Percentiles rank a stretch among this genome's conserved stretches.
Conservation (phyloP, 306 rosid genomes). For the Canavalia gladiata region DNA sequence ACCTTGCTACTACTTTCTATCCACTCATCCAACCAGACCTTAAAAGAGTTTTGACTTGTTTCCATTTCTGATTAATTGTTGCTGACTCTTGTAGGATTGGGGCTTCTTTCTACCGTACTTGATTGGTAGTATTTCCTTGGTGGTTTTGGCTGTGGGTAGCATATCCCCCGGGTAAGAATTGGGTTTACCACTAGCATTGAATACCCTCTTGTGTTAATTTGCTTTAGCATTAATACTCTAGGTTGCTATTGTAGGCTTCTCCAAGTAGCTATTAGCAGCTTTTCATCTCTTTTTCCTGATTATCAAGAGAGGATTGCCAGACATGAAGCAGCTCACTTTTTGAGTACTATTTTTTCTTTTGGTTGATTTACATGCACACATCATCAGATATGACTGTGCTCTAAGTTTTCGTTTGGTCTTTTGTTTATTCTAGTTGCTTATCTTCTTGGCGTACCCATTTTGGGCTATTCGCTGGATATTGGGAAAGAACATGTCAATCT, state of each 20-base stretch:
- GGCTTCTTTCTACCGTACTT: constrained; percentile 94
- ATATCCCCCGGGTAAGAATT: constrained; percentile 84
- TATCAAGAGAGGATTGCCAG: constrained; percentile 92
- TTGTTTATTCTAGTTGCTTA: constrained; percentile 68
- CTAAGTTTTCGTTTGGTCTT: constrained; percentile 35
- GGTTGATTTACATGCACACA: constrained; percentile 1
- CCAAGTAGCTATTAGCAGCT: constrained; percentile 91
- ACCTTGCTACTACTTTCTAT: constrained; percentile 1
- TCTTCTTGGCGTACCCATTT: constrained; percentile 87
- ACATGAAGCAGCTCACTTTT: constrained; percentile 96
- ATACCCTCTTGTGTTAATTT: constrained; percentile 32
- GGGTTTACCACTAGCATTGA: constrained; percentile 12
- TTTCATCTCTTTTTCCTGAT: constrained; percentile 89
- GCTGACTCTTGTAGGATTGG: constrained; percentile 76
- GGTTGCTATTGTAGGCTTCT: constrained; percentile 75
- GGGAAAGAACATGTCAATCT: constrained; percentile 98
- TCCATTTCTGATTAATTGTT: constrained; percentile 46
- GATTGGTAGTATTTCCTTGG: constrained; percentile 87
- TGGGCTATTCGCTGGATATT: constrained; percentile 88
- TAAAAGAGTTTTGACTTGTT: constrained; percentile 12
- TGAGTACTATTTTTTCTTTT: constrained; percentile 55
- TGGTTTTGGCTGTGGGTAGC: constrained; percentile 94
- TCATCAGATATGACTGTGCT: constrained; percentile 23
- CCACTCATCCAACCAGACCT: background rate
- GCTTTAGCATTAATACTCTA: constrained; percentile 38